Evolutionary conservation across 1,284 basidiomycete genomes (phyloP), one percentile per base, ranked within the genome.

Genomic region (Microbotryum scabiosae): DNA sequence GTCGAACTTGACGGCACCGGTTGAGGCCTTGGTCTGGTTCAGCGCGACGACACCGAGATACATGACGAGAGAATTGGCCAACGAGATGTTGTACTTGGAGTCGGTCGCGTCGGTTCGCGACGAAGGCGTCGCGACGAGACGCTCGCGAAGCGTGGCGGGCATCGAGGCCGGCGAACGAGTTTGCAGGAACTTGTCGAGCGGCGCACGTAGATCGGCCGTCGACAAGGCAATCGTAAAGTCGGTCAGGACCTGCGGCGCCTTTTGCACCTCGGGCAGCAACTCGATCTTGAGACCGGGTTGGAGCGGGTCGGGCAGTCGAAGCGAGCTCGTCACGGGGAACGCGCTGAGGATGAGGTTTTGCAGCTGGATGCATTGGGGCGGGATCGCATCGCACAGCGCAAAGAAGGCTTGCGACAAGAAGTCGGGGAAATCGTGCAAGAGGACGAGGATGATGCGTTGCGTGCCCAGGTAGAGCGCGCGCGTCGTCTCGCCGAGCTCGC

Each of bases 401-500:
- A 96, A 93, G 77, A 97, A 94, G 75, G 96, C 92, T 78, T 94
- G 90, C 75, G 87, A 88, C 64, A 99, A 81, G 81, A 97, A 98
- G 69, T 97, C 93, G 12, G 94, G 94, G 82, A 97, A 97, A 78
- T 98, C 96, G 77, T 98, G 94, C 60, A 98, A 83, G 61, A 98
- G 84, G 61, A 98, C 90, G 54, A 98, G 82, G 56, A 97, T 82
- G 51, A 98, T 82, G 46, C 93, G 85, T 52, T 97, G 81, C 23
- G 91, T 85, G n/a, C 92, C 96, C 56, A 87, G 85, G 79, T 96
- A 97, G 57, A 98, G 82, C 69, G 89, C 87, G 57, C 88, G 82
- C n/a, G 88, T 86, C 12, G 91, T 85, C 26, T 84, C 81, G 65
- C 57, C 57, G 41, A 72, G 63, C 51, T 66, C 88, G 83, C 64